Conservation (phyloP, 768 basidiomycete species). For the Psilocybe cyanescens region DNA sequence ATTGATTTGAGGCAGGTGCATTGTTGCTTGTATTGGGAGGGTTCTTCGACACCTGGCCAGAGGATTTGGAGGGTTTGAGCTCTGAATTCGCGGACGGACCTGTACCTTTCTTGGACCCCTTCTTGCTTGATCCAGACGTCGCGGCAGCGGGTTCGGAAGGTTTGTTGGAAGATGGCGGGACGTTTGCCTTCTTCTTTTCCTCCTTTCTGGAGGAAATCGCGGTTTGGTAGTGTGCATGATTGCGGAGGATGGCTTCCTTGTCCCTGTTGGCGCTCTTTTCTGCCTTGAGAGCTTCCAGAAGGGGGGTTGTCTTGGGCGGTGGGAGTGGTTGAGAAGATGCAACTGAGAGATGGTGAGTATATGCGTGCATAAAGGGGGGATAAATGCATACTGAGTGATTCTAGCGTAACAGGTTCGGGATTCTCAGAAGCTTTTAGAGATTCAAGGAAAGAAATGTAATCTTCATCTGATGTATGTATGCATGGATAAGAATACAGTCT, state of each 20-base stretch:
- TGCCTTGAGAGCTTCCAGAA: conserved; percentile 91
- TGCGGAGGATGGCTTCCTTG: conserved; percentile 72
- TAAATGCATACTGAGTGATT: conserved; percentile 56
- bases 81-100: not conserved
- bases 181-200: conserved; percentile 32
- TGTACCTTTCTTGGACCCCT: conserved; percentile 5
- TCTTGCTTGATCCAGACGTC: not conserved
- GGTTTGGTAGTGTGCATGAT: conserved; percentile 64
- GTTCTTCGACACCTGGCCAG: conserved; percentile 15
- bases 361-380: conserved; percentile 4
- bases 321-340: conserved; percentile 62
- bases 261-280: conserved; percentile 76
- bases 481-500: not conserved
- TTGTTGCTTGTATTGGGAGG: conserved; percentile 9
- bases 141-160: not conserved
- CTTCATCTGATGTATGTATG: conserved; percentile 59
- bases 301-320: conserved; percentile 82
- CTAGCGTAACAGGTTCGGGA: conserved; percentile 64
- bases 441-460: conserved; percentile 82
- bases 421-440: conserved; percentile 58
- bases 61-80: conserved; percentile 1
- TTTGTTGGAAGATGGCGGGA: conserved; percentile 6
- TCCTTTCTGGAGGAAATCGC: conserved; percentile 38
- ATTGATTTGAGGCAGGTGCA: conserved; percentile 5
- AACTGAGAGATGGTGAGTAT: conserved; percentile 48